These are phyloP conservation scores for Diaporthe humulicola DNA, from an alignment of 2,329 filamentous ascomycete species.

Conservation along the genomic window DNA sequence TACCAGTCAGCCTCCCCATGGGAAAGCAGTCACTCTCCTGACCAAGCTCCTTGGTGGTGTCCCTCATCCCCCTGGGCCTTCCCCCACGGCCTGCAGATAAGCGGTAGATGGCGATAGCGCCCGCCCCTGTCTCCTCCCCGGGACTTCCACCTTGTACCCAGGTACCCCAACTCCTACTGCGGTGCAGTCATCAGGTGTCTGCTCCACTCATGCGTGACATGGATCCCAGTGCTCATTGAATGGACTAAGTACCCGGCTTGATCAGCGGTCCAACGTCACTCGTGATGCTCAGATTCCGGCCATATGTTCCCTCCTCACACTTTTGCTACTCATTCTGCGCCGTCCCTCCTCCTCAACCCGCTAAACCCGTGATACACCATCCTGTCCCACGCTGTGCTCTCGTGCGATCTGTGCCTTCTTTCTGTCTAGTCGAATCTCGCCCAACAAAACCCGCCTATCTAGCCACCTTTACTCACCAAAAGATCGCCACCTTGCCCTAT, in stretches of 20 bases:
- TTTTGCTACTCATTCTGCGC: neutral
- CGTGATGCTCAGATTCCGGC: conserved; percentile 27
- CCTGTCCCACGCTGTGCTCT: conserved; percentile 27
- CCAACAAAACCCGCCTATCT: neutral
- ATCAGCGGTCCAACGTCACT: conserved; percentile 32
- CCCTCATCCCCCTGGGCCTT: neutral
- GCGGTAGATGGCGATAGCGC: conserved; percentile 27
- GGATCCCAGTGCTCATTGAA: conserved; percentile 3
- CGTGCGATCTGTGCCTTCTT: conserved; percentile 22
- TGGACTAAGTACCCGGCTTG: conserved; percentile 6
- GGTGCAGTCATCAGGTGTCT: conserved; percentile 19
- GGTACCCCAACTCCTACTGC: no score
- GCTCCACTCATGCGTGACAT: conserved; percentile 26
- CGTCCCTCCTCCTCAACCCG: neutral
- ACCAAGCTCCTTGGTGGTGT: neutral
- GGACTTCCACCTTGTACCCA: neutral
- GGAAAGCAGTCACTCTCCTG: neutral
- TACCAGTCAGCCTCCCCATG: neutral
- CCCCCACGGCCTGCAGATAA: conserved; percentile 9
- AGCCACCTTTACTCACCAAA: neutral
- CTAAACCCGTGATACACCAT: conserved; percentile 19
- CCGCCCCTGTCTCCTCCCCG: conserved; percentile 14
- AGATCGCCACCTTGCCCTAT: conserved; percentile 24
- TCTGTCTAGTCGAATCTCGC: conserved; percentile 17
- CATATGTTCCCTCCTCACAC: conserved; percentile 7